Conservation (phyloP, 495 filamentous ascomycete genomes). For the Xylaria intraflava region DNA sequence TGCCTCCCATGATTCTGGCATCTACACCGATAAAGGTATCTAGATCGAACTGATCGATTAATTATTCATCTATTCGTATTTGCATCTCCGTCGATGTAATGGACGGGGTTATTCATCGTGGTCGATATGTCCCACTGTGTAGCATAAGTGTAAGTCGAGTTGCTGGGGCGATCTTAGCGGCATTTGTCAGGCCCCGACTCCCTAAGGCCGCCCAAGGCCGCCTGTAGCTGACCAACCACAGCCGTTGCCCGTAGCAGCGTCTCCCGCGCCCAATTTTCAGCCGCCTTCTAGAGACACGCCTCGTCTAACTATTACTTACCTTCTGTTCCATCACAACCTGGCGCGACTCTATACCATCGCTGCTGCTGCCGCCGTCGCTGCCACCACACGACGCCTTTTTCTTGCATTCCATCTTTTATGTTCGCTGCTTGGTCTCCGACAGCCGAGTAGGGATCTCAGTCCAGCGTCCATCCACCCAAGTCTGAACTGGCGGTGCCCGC, state of each 20-base stretch:
- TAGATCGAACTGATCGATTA: no score
- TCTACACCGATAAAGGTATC: no score
- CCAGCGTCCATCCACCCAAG: neutral
- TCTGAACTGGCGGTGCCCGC: neutral
- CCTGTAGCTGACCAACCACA: conserved; percentile 7
- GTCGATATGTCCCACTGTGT: neutral
- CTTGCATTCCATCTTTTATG: neutral
- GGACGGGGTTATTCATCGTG: no score
- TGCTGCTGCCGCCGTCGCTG: neutral
- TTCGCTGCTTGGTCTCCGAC: neutral
- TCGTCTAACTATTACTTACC: neutral
- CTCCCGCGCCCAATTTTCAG: neutral
- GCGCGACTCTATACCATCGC: neutral
- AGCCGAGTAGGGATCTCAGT: neutral
- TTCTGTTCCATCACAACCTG: neutral
- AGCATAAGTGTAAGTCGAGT: neutral
- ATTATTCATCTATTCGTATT: no score
- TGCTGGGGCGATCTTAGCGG: conserved; percentile 1
- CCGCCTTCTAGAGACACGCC: neutral
- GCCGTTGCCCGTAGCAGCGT: neutral
- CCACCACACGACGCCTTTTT: neutral
- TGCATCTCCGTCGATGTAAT: no score
- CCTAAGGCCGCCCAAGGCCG: neutral
- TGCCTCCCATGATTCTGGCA: no score
- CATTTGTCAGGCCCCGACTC: neutral